phyloP scores from a whole-genome alignment of 257 asterid species.

The Nemophila menziesii region DNA sequence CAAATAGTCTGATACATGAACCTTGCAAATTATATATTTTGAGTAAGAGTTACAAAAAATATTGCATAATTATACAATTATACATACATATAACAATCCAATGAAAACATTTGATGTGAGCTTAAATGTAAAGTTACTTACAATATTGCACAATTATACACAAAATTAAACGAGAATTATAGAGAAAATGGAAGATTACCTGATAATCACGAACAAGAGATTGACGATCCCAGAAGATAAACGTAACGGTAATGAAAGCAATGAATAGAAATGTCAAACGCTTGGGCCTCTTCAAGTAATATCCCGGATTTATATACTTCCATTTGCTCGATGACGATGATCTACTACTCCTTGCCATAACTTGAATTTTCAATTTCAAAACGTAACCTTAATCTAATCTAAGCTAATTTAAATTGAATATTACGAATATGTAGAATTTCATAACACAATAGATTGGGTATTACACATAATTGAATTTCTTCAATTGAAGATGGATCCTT shows the following conservation, averaged over 20 bases:
- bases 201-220: slow-evolving; percentile 81
- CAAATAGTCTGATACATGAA: no score
- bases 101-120: no score
- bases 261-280: slow-evolving; percentile 69
- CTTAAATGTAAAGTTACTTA: no score
- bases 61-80: no score
- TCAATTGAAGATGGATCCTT: no score
- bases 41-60: no score
- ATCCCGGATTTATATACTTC: slow-evolving; percentile 68
- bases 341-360: slow-evolving; percentile 70
- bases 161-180: not conserved
- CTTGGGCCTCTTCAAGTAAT: slow-evolving; percentile 89
- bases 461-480: no score
- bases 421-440: no score
- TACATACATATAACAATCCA: no score
- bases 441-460: not conserved
- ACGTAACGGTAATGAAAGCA: slow-evolving; percentile 41
- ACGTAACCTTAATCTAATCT: not conserved
- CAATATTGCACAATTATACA: not conserved
- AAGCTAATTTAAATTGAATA: not conserved
- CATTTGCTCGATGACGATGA: slow-evolving; percentile 52
- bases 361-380: not conserved
- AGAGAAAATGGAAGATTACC: slow-evolving; percentile 26
- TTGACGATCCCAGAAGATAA: slow-evolving; percentile 91
- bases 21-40: no score